phyloP scores from a whole-genome alignment of 2,329 filamentous ascomycete genomes.

The Pyricularia pennisetigena region DNA sequence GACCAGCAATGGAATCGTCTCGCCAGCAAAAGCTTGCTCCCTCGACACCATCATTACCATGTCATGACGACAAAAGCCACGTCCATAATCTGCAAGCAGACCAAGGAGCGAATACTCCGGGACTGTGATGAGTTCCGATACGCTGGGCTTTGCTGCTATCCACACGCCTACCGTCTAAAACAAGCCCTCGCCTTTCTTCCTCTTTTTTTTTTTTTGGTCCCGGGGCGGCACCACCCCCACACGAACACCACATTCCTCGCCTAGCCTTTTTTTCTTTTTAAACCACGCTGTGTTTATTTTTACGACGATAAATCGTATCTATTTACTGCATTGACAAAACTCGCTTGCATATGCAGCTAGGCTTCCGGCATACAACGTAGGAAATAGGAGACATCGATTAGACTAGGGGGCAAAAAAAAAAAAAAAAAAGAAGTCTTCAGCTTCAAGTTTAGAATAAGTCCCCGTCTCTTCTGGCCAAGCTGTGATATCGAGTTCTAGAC shows the following conservation, averaged over 20 bases:
- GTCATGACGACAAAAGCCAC: neutral
- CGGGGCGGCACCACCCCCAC: neutral
- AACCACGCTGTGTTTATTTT: neutral
- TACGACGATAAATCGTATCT: neutral
- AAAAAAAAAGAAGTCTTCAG: too few relatives aligned
- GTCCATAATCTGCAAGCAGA: neutral
- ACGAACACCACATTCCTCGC: neutral
- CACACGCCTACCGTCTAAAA: neutral
- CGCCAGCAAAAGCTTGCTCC: neutral
- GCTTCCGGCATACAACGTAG: neutral
- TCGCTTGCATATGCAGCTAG: neutral
- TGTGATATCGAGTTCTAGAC: too few relatives aligned
- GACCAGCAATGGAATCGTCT: neutral
- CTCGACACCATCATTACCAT: neutral
- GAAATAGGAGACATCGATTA: neutral
- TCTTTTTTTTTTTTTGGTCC: neutral
- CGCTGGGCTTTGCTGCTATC: neutral
- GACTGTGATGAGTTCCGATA: neutral
- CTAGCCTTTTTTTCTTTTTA: neutral
- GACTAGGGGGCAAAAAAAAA: too few relatives aligned
- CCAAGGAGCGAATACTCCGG: neutral
- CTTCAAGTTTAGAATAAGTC: too few relatives aligned
- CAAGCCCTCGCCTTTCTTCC: too few relatives aligned
- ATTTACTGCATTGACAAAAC: neutral
- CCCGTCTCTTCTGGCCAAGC: too few relatives aligned